Percentiles rank a stretch among this genome's conserved stretches.
These are phyloP conservation scores for Halenospora varia DNA, from an alignment of 495 filamentous ascomycete species.

Conservation along the genomic window DNA sequence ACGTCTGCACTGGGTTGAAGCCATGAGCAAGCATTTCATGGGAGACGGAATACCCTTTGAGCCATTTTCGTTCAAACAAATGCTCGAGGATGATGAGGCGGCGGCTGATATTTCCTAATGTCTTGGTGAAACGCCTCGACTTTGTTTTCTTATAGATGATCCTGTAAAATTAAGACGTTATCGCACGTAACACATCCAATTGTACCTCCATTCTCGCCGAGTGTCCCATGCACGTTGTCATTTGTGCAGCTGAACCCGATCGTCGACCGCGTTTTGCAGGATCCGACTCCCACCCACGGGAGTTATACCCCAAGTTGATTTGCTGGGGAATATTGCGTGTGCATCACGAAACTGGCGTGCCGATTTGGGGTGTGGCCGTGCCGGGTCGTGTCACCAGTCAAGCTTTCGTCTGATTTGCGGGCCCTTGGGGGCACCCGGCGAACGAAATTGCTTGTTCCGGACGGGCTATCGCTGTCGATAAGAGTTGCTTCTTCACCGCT, in stretches of 20 bases:
- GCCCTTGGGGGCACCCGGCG: background rate
- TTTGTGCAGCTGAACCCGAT: background rate
- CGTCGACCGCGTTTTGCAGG: background rate
- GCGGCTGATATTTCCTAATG: constrained; percentile 20
- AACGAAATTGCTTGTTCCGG: constrained; percentile 2
- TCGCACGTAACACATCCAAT: background rate
- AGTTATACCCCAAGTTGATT: background rate
- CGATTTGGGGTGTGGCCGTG: background rate
- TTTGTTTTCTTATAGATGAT: constrained; percentile 17
- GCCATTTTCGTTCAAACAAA: constrained; percentile 84
- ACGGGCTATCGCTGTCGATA: background rate
- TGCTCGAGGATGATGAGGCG: constrained; percentile 78
- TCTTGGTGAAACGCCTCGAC: background rate
- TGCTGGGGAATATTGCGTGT: background rate
- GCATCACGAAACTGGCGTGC: background rate
- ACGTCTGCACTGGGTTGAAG: constrained; percentile 97
- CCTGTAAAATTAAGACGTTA: constrained; percentile 21
- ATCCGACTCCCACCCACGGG: constrained; percentile 5
- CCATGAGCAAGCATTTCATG: constrained; percentile 99
- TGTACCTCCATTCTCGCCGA: background rate
- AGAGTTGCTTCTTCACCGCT: background rate
- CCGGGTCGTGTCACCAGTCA: background rate
- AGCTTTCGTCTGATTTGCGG: constrained; percentile 1
- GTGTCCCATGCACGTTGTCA: background rate
- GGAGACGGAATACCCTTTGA: constrained; percentile 88